Conservation (phyloP, 305 asterid genomes). For the Rubia occidens region DNA sequence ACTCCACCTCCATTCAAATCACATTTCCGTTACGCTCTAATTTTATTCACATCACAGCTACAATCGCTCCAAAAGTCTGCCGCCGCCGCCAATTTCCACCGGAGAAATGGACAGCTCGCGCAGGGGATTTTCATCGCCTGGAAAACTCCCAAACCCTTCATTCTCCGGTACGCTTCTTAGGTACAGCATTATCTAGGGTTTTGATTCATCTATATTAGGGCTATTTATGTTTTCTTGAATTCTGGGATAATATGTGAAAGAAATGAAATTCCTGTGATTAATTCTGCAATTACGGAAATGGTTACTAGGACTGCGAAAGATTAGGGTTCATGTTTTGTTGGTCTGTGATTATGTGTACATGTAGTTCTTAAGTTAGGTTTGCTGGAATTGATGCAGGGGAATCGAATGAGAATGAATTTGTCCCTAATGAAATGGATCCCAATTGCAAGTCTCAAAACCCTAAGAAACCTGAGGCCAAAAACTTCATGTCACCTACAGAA, state of each 20-base stretch:
- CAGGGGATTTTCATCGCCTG: slow-evolving; percentile 27
- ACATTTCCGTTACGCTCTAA: neutral
- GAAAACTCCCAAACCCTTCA: slow-evolving; percentile 22
- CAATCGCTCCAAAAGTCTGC: neutral
- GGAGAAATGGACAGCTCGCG: slow-evolving; percentile 30
- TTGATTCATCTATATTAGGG: neutral
- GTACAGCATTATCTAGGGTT: neutral
- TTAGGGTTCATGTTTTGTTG: neutral
- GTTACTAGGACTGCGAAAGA: neutral
- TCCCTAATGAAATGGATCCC: slow-evolving; percentile 22
- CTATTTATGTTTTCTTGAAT: neutral
- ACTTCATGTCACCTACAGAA: slow-evolving; percentile 50
- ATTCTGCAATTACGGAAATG: neutral
- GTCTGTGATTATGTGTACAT: neutral
- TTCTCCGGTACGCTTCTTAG: slow-evolving; percentile 33
- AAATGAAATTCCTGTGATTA: neutral
- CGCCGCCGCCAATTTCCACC: neutral
- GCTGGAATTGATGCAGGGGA: slow-evolving; percentile 33
- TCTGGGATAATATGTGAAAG: neutral
- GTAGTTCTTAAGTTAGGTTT: neutral
- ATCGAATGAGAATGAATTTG: slow-evolving; percentile 47
- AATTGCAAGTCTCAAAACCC: slow-evolving; percentile 26
- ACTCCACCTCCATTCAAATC: slow-evolving; percentile 1
- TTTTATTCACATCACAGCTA: neutral
- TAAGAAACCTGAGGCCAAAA: slow-evolving; percentile 26